Evolutionary conservation across 345 rosid genomes (phyloP).

Genomic region (Eucalyptus regnans): DNA sequence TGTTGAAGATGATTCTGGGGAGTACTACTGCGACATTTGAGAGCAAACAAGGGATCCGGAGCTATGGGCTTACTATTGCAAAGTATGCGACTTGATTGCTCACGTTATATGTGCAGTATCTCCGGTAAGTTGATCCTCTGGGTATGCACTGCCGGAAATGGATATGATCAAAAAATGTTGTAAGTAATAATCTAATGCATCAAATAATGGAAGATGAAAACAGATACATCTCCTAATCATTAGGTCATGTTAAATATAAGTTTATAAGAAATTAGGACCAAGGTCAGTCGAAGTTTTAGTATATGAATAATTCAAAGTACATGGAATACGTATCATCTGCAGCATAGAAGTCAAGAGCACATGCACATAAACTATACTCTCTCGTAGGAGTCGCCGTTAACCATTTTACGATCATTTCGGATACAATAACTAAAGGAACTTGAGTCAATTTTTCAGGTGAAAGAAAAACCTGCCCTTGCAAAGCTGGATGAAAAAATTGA

Average conservation of each 20-base stretch:
- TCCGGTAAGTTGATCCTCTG: neutral
- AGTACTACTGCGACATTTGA: neutral
- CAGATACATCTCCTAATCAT: neutral
- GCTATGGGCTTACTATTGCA: neutral
- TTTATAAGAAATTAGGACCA: neutral
- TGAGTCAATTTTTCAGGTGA: neutral
- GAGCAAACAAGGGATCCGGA: neutral
- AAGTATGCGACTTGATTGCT: neutral
- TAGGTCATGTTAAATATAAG: neutral
- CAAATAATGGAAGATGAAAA: neutral
- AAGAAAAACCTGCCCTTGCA: neutral
- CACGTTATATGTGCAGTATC: neutral
- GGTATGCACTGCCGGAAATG: neutral
- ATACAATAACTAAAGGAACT: neutral
- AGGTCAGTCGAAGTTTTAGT: neutral
- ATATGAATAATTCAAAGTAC: neutral
- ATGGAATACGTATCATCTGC: neutral
- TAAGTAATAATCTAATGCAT: neutral
- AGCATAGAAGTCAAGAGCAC: neutral
- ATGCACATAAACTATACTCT: neutral
- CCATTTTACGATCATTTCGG: neutral
- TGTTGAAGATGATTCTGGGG: neutral
- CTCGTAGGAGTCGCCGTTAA: neutral
- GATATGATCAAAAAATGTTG: neutral
- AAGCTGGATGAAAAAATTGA: neutral